phyloP scores from a whole-genome alignment of 1,284 basidiomycete genomes.

The Butyriboletus appendiculatus region DNA sequence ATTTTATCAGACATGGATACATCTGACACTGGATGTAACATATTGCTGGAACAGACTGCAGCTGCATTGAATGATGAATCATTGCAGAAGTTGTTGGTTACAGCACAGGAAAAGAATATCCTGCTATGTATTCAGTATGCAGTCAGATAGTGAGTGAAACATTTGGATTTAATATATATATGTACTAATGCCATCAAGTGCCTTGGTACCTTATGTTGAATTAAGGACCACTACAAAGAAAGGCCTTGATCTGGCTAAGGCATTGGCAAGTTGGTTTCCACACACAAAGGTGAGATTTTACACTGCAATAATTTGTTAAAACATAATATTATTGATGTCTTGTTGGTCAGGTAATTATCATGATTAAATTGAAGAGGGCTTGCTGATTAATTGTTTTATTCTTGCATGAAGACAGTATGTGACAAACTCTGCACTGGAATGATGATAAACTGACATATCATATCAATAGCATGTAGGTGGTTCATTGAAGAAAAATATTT shows the following conservation, averaged over 20 bases:
- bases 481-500: background rate
- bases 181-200: background rate
- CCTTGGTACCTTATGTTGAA: background rate
- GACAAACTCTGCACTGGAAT: background rate
- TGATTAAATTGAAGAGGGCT: background rate
- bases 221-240: background rate
- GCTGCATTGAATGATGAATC: background rate
- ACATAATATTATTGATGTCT: background rate
- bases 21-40: background rate
- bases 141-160: background rate
- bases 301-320: too few relatives aligned
- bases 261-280: slow-evolving; percentile 1
- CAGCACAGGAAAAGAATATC: background rate
- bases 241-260: background rate
- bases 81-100: background rate
- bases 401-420: background rate
- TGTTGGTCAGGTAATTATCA: background rate
- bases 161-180: background rate
- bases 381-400: background rate
- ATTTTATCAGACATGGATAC: background rate
- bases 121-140: background rate
- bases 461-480: background rate
- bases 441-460: background rate
- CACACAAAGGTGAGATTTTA: background rate
- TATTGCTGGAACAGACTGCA: background rate